Conservation (phyloP, 495 filamentous ascomycete genomes). For the Lophium mytilinum region DNA sequence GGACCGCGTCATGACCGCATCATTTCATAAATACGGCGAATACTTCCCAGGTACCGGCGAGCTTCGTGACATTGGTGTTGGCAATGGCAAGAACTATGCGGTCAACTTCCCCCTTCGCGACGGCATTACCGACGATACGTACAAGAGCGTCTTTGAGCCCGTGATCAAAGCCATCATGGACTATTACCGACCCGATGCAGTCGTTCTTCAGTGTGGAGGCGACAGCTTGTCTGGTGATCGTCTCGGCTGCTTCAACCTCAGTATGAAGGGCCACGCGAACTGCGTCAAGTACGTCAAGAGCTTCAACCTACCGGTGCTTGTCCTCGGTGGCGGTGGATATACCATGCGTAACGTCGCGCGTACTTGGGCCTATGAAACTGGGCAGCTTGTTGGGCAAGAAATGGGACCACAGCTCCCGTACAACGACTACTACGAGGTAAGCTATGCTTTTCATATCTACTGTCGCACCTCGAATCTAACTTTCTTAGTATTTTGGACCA, state of each 20-base stretch:
- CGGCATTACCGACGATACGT: conserved; percentile 86
- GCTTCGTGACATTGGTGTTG: conserved; percentile 90
- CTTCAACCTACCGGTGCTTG: conserved; percentile 83
- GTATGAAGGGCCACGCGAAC: conserved; percentile 95
- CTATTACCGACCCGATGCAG: conserved; percentile 86
- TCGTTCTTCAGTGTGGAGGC: conserved; percentile 94
- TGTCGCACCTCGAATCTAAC: background rate
- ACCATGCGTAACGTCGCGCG: conserved; percentile 98
- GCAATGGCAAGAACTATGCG: conserved; percentile 84
- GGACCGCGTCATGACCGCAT: conserved; percentile 95
- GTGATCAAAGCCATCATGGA: conserved; percentile 92
- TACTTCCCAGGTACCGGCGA: conserved; percentile 98
- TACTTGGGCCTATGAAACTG: conserved; percentile 96
- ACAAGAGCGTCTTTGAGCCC: conserved; percentile 93
- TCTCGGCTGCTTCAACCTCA: conserved; percentile 94
- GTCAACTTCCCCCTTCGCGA: conserved; percentile 96
- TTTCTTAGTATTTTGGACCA: conserved; percentile 81
- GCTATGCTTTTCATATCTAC: conserved; percentile 16
- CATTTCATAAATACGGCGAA: conserved; percentile 98
- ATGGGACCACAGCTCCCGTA: conserved; percentile 81
- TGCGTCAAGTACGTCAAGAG: conserved; percentile 93
- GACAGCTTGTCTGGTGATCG: conserved; percentile 93
- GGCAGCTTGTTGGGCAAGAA: conserved; percentile 72
- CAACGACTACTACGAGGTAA: conserved; percentile 97
- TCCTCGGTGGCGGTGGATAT: conserved; percentile 92